Percentiles rank a stretch among this genome's conserved stretches.
Conservation (phyloP, 2,329 filamentous ascomycete species). For the Calonectria hongkongensis region DNA sequence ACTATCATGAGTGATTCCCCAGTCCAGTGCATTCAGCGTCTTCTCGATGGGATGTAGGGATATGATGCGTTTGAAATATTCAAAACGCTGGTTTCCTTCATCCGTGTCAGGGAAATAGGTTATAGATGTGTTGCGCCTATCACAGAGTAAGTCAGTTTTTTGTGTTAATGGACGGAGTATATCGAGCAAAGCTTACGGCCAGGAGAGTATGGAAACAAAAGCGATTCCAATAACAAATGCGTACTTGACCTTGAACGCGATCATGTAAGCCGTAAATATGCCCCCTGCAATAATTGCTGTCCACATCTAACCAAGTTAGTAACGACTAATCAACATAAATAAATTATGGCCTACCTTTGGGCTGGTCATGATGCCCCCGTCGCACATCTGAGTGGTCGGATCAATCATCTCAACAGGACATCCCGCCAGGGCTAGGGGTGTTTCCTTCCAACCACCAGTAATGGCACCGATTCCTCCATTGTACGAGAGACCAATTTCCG, state of each 20-base stretch:
- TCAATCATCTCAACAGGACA: slow-evolving; percentile 63
- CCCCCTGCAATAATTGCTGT: slow-evolving; percentile 87
- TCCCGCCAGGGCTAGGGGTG: slow-evolving; percentile 83
- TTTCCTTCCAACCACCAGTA: slow-evolving; percentile 74
- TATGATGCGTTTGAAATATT: slow-evolving; percentile 88
- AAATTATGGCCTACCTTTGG: slow-evolving; percentile 33
- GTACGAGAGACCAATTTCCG: slow-evolving; percentile 82
- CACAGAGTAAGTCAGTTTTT: neutral
- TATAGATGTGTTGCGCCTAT: slow-evolving; percentile 71
- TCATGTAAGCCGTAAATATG: slow-evolving; percentile 82
- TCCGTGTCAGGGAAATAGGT: slow-evolving; percentile 85
- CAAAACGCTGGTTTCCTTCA: slow-evolving; percentile 79
- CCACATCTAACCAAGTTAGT: slow-evolving; percentile 72
- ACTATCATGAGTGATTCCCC: slow-evolving; percentile 78
- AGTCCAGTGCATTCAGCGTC: slow-evolving; percentile 80
- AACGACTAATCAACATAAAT: accelerated
- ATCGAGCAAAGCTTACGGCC: slow-evolving; percentile 74
- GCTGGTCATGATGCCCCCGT: slow-evolving; percentile 48
- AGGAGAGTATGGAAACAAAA: slow-evolving; percentile 87
- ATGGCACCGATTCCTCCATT: slow-evolving; percentile 85
- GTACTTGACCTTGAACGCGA: slow-evolving; percentile 88
- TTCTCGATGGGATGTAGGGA: slow-evolving; percentile 83
- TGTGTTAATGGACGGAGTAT: accelerated
- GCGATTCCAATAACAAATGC: slow-evolving; percentile 87
- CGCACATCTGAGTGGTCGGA: slow-evolving; percentile 44